phyloP scores from a whole-genome alignment of 192 early-diverging fungal genomes.

The Backusella circina region DNA sequence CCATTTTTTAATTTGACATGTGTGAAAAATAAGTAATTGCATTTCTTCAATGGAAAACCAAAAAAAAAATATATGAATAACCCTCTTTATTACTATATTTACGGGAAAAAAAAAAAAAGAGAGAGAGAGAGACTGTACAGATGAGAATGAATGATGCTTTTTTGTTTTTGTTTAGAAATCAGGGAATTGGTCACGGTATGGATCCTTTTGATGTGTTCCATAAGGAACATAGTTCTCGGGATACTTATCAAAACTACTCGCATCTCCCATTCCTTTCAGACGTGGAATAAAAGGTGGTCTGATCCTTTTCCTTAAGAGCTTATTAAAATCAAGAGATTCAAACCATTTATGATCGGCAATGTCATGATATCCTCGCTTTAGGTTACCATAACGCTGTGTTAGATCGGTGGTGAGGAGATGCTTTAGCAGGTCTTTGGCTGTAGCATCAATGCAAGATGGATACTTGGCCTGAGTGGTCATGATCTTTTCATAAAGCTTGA shows the following conservation, averaged over 20 bases:
- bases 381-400: slow-evolving; percentile 78
- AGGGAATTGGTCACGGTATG: slow-evolving; percentile 1
- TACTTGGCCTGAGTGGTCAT: slow-evolving; percentile 67
- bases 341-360: slow-evolving; percentile 87
- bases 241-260: slow-evolving; percentile 32
- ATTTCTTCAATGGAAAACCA: not conserved
- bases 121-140: not conserved
- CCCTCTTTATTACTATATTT: not conserved
- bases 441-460: slow-evolving; percentile 62
- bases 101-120: not conserved
- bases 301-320: not conserved
- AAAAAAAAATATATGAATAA: not conserved
- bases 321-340: slow-evolving; percentile 31
- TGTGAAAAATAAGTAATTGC: not conserved
- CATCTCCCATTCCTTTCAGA: slow-evolving; percentile 11
- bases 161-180: slow-evolving; percentile 12
- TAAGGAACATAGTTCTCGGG: slow-evolving; percentile 20
- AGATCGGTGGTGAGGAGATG: slow-evolving; percentile 74
- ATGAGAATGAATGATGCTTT: not conserved
- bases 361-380: slow-evolving; percentile 73
- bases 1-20: not conserved
- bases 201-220: slow-evolving; percentile 3
- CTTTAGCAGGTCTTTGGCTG: slow-evolving; percentile 72
- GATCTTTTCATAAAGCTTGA: slow-evolving; percentile 89
- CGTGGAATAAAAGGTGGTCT: slow-evolving; percentile 60